Evolutionary conservation across 805 yeast genomes (phyloP).

Genomic region (Lipomyces lipofer): DNA sequence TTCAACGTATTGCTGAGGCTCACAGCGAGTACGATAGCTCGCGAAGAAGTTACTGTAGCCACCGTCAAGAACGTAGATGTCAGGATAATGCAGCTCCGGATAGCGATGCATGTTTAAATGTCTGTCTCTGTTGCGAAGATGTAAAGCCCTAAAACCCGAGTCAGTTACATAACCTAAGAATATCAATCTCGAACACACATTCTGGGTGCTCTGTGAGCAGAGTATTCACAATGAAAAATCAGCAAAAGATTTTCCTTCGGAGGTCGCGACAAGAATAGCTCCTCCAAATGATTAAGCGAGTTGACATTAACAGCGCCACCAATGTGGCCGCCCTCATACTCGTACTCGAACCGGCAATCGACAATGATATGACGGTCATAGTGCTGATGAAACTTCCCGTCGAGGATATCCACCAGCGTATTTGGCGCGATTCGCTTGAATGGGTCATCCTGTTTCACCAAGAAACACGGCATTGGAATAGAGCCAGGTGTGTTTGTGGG

Average conservation of each 20-base stretch:
- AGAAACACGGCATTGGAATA: constrained; percentile 22
- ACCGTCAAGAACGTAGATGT: constrained; percentile 83
- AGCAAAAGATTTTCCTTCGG: constrained; percentile 49
- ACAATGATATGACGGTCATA: constrained; percentile 63
- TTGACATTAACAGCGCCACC: constrained; percentile 77
- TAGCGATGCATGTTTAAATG: constrained; percentile 68
- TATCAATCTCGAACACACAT: constrained; percentile 43
- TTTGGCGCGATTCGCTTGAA: constrained; percentile 66
- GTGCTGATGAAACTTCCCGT: constrained; percentile 51
- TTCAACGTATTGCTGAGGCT: constrained; percentile 77
- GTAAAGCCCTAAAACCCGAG: constrained; percentile 61
- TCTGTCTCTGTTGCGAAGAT: constrained; percentile 81
- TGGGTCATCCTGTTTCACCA: constrained; percentile 46
- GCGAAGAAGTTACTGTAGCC: constrained; percentile 84
- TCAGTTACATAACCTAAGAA: too few relatives aligned
- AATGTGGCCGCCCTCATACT: constrained; percentile 90
- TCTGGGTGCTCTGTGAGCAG: constrained; percentile 89
- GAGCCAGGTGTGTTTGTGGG: constrained; percentile 13
- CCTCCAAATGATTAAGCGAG: constrained; percentile 67
- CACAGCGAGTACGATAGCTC: constrained; percentile 57
- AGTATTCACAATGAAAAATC: constrained; percentile 92
- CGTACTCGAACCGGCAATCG: constrained; percentile 93
- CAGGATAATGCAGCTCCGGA: constrained; percentile 84
- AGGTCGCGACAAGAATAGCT: constrained; percentile 46
- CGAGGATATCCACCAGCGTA: constrained; percentile 58